Evolutionary conservation across 1,284 basidiomycete species (phyloP).

Genomic region (Pascua guehoae): DNA sequence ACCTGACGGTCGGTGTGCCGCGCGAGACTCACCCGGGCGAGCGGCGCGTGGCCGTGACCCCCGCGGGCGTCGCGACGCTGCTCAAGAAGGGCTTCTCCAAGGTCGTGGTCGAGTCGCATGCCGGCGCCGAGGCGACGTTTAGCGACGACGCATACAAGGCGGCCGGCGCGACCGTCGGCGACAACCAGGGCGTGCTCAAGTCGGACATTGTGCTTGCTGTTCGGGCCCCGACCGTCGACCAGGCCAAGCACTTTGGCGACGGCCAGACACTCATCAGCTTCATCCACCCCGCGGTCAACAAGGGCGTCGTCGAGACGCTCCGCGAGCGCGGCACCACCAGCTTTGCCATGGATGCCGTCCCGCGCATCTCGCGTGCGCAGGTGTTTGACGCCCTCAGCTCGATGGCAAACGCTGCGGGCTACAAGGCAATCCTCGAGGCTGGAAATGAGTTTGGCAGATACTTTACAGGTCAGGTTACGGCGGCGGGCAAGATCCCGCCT

Average conservation of each 20-base stretch:
- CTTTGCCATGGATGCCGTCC: slow-evolving; percentile 81
- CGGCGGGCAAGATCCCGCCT: slow-evolving; percentile 72
- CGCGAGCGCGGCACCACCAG: slow-evolving; percentile 62
- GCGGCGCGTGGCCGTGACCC: slow-evolving; percentile 72
- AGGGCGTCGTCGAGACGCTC: slow-evolving; percentile 63
- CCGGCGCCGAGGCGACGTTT: slow-evolving; percentile 69
- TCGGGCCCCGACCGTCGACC: slow-evolving; percentile 58
- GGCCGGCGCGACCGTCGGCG: slow-evolving; percentile 71
- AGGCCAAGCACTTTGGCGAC: slow-evolving; percentile 60
- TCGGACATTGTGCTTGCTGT: slow-evolving; percentile 79
- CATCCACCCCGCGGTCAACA: slow-evolving; percentile 75
- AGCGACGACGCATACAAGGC: slow-evolving; percentile 69
- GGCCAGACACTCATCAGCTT: slow-evolving; percentile 78
- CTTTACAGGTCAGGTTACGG: slow-evolving; percentile 80
- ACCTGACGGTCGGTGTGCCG: slow-evolving; percentile 71
- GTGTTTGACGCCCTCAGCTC: slow-evolving; percentile 80
- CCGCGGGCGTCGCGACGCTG: slow-evolving; percentile 66
- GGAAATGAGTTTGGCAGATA: slow-evolving; percentile 81
- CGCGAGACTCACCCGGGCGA: slow-evolving; percentile 70
- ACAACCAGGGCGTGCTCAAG: slow-evolving; percentile 55
- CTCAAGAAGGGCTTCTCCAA: slow-evolving; percentile 73
- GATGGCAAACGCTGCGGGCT: slow-evolving; percentile 85
- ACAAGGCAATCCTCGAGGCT: slow-evolving; percentile 80
- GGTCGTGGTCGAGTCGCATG: slow-evolving; percentile 67
- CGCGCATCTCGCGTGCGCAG: slow-evolving; percentile 78